Base-by-base conservation (phyloP, 805 yeast species). In the Sugiyamaella lignohabitans region DNA sequence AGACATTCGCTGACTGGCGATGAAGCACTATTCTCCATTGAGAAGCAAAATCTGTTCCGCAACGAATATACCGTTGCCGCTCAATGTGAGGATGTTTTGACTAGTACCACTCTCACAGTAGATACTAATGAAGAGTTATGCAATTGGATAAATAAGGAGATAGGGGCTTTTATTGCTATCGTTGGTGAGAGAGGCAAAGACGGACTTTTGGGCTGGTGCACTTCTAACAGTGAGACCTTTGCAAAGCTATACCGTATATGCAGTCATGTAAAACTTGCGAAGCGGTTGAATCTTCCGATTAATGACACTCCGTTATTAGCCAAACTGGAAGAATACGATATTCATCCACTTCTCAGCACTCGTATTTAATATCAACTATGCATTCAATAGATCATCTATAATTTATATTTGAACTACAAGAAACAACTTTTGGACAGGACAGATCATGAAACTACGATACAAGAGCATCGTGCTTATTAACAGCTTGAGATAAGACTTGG, bases 1-100 rank as follows among this genome's bases (percentile, higher is more conserved):
- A 43, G 47, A 11, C 48, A 51, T 1, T 59, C 63, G 4, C 24
- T 55, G 1, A 27, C 47, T 5, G 47, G 52, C 4, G 67, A 63
- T 18, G 63, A 68, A 17, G 66, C 70, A 2, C 60, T 87, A 36
- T 87, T 87, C 61, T 78, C 79, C 4, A 64, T 73, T 4, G 96
- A 87, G 58, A 78, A 76, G 55, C 76, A 73, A 46, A 86, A 87
- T 53, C 73, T 83, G 35, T 85, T 79, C 63, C 69, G 79, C 53
- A 78, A 80, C 57, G 73, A 70, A 11, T 59, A 72, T 5, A 67
- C 65, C 30, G 61, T 36, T 4, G 24, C 53, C 14, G 49, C 38
- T 14, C 50, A 54, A 29, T 40, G 53, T 21, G 14, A 32, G 11
- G 20, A 11, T 8, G 17, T 30, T 16, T 23, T 47, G 16, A 14